Conservation (phyloP, 768 basidiomycete species). For the Xanthoconium stramineum region DNA sequence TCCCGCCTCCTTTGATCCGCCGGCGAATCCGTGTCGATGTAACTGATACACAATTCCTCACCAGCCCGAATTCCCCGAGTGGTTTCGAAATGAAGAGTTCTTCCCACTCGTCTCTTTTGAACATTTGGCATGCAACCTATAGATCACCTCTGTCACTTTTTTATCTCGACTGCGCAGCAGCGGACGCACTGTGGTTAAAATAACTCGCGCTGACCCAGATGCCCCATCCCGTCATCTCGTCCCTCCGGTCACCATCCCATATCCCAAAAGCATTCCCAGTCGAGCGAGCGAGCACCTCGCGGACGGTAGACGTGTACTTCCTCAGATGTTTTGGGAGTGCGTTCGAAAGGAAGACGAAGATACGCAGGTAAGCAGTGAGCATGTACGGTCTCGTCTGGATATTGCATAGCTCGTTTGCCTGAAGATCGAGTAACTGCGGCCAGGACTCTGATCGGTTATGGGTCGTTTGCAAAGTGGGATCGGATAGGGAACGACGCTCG, state of each 20-base stretch:
- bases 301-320: conserved; percentile 42
- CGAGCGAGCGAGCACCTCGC: conserved; percentile 56
- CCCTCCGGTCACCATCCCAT: conserved; percentile 50
- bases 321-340: conserved; percentile 29
- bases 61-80: conserved; percentile 40
- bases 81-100: conserved; percentile 47
- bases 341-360: conserved; percentile 52
- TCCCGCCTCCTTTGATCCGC: conserved; percentile 39
- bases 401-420: conserved; percentile 53
- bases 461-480: neutral
- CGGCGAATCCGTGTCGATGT: conserved; percentile 37
- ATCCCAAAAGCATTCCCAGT: conserved; percentile 68
- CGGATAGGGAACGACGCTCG: conserved; percentile 12
- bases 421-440: conserved; percentile 51
- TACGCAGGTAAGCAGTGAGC: conserved; percentile 49
- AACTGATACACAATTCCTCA: conserved; percentile 60
- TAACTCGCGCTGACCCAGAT: conserved; percentile 59
- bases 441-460: conserved; percentile 31
- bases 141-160: neutral
- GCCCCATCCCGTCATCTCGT: conserved; percentile 66
- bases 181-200: conserved; percentile 62
- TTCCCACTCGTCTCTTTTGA: conserved; percentile 42
- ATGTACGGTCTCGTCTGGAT: conserved; percentile 46
- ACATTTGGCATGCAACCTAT: conserved; percentile 55
- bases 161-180: neutral